Conservation (phyloP, 2,329 filamentous ascomycete genomes). For the Colletotrichum costaricense region DNA sequence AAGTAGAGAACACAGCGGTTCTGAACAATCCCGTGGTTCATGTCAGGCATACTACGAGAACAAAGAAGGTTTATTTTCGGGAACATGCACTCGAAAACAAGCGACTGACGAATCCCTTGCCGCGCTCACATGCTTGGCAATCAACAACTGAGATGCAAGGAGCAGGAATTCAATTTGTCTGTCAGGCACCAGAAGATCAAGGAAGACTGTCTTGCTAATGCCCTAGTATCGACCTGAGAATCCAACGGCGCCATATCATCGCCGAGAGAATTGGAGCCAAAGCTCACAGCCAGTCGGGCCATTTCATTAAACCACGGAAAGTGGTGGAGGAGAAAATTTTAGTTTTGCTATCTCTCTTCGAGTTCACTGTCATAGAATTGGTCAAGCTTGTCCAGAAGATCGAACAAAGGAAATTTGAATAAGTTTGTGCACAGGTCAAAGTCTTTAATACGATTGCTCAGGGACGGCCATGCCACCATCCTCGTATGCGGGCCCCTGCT, state of each 20-base stretch:
- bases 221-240: background rate
- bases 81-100: background rate
- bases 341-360: no score
- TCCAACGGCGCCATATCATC: background rate
- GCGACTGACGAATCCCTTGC: background rate
- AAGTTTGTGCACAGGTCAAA: background rate
- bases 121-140: background rate
- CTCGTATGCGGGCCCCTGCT: background rate
- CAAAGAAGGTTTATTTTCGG: background rate
- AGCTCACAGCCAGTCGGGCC: no score
- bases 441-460: background rate
- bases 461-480: background rate
- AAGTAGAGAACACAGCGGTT: background rate
- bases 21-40: no score
- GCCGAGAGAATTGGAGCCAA: background rate
- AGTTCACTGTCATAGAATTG: no score
- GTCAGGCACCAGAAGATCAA: background rate
- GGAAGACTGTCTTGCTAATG: background rate
- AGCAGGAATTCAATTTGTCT: background rate
- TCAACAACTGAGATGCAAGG: background rate
- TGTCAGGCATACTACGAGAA: background rate
- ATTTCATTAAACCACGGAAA: no score
- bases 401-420: no score
- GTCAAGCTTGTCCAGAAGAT: no score
- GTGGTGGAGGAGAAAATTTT: no score